These are phyloP conservation scores for Penicillium sp. DNA, from an alignment of 2,329 filamentous ascomycete species.

Conservation along the genomic window DNA sequence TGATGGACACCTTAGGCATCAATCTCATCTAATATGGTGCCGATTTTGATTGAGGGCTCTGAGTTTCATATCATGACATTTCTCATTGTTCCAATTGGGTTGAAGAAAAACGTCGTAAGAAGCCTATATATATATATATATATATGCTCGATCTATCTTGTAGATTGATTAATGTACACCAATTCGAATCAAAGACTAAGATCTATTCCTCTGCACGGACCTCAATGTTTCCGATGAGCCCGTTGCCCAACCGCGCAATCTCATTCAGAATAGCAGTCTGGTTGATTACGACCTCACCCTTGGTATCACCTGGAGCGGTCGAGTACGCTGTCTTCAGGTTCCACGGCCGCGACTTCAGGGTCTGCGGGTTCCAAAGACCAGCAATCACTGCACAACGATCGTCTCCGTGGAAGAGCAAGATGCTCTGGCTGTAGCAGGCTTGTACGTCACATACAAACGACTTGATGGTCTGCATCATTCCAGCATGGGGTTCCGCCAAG, in stretches of 20 bases:
- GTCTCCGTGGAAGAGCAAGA: conserved; percentile 77
- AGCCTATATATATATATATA: background rate
- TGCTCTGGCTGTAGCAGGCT: conserved; percentile 61
- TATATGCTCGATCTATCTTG: background rate
- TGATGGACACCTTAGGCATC: conserved; percentile 7
- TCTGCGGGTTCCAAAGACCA: conserved; percentile 63
- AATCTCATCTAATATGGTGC: background rate
- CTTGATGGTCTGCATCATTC: conserved; percentile 60
- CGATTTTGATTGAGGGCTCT: background rate
- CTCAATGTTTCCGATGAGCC: conserved; percentile 68
- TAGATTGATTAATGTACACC: conserved; percentile 18
- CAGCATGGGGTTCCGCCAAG: conserved; percentile 54
- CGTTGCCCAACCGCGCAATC: conserved; percentile 52
- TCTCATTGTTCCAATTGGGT: background rate
- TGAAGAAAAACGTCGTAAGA: background rate
- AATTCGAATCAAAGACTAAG: conserved; percentile 12
- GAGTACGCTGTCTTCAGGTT: conserved; percentile 40
- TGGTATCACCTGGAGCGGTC: conserved; percentile 26
- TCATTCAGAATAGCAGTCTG: conserved; percentile 43
- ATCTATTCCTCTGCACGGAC: conserved; percentile 30
- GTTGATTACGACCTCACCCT: conserved; percentile 36
- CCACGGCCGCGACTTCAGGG: conserved; percentile 31
- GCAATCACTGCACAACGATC: conserved; percentile 57
- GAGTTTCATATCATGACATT: background rate
- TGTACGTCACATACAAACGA: conserved; percentile 67